Conservation (phyloP, 129 eudicot genomes). For the carrot (Daucus carota) region DH1_v3.0 NC_030381.2:52453501-52454000, state of each 20-base stretch:
- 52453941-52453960: slow-evolving; percentile 6
- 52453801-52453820: neutral
- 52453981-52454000: slow-evolving; percentile 29
- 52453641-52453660: neutral
- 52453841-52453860: neutral
- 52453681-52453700: neutral
- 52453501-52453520: neutral
- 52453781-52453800: neutral
- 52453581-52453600: neutral
- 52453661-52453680: neutral
- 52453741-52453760: neutral
- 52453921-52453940: slow-evolving; percentile 5
- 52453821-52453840: neutral
- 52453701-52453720: neutral
- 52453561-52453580: neutral
- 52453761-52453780: neutral
- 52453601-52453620: neutral
- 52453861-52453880: neutral
- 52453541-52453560: too few relatives aligned
- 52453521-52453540: neutral
- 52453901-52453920: neutral
- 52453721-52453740: neutral
- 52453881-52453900: neutral
- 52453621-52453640: neutral
- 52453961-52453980: slow-evolving; percentile 23